phyloP scores from a whole-genome alignment of 768 basidiomycete species.

The Phlebiopsis flavidoalba region DNA sequence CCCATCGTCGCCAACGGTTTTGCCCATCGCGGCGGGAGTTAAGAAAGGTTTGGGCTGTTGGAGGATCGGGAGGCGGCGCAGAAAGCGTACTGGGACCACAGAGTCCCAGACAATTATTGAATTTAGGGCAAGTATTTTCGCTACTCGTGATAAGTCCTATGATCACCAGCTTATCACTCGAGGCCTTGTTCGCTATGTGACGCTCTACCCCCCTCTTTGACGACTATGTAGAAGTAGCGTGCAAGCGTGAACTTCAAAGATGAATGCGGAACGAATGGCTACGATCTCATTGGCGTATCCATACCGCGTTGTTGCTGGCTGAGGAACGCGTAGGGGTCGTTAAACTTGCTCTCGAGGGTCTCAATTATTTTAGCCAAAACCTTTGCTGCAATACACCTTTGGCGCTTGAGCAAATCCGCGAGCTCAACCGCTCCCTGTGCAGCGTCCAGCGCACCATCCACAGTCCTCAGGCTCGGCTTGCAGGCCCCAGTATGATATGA shows the following conservation, averaged over 20 bases:
- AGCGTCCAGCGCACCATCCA: not conserved
- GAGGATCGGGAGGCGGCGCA: constrained; percentile 11
- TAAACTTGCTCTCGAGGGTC: not conserved
- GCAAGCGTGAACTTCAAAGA: not conserved
- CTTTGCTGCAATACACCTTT: not conserved
- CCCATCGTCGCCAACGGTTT: constrained; percentile 70
- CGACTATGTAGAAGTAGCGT: not conserved
- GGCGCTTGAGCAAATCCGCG: not conserved
- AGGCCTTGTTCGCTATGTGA: not conserved
- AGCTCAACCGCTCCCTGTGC: not conserved
- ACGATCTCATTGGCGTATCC: not conserved
- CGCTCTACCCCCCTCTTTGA: not conserved
- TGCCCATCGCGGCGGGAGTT: constrained; percentile 36
- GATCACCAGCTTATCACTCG: not conserved
- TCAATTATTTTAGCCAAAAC: not conserved
- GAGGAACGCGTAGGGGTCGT: not conserved
- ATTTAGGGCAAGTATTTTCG: constrained; percentile 3
- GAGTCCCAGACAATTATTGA: constrained; percentile 12
- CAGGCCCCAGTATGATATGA: constrained; percentile 16
- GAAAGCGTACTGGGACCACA: constrained; percentile 12
- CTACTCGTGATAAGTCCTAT: not conserved
- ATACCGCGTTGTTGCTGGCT: not conserved
- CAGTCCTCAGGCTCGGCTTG: not conserved
- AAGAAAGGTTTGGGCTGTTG: constrained; percentile 5
- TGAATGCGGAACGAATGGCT: not conserved